phyloP scores from a whole-genome alignment of 1,284 basidiomycete genomes.

The Trametes versicolor region DNA sequence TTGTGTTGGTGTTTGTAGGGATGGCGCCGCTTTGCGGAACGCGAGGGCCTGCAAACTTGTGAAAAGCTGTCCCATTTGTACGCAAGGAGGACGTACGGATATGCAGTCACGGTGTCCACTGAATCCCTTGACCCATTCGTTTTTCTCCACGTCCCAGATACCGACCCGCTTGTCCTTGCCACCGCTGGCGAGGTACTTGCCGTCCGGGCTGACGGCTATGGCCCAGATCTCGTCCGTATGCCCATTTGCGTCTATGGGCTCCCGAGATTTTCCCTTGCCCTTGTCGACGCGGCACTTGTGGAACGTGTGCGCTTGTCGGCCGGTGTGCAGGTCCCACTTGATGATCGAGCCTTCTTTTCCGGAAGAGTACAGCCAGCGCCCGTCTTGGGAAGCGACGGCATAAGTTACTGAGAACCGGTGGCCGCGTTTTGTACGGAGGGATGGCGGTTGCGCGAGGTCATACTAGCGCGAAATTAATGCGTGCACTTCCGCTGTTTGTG shows the following conservation, averaged over 20 bases:
- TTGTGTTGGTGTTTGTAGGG: slow-evolving; percentile 52
- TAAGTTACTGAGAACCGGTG: slow-evolving; percentile 83
- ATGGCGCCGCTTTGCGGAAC: slow-evolving; percentile 84
- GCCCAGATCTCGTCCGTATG: slow-evolving; percentile 90
- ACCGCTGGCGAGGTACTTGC: slow-evolving; percentile 85
- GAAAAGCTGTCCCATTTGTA: slow-evolving; percentile 10
- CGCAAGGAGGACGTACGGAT: slow-evolving; percentile 64
- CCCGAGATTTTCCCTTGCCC: slow-evolving; percentile 69
- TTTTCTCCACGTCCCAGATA: slow-evolving; percentile 83
- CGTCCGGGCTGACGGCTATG: slow-evolving; percentile 88
- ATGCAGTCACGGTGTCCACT: slow-evolving; percentile 88
- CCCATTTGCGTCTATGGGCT: slow-evolving; percentile 64
- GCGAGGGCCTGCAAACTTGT: slow-evolving; percentile 63
- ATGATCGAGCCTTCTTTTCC: slow-evolving; percentile 89
- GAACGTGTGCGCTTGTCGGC: slow-evolving; percentile 65
- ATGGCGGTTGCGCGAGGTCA: slow-evolving; percentile 55
- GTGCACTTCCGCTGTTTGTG: background rate
- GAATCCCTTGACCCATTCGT: slow-evolving; percentile 82
- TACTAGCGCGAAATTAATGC: slow-evolving; percentile 41
- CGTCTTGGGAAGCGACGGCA: slow-evolving; percentile 77
- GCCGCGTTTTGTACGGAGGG: slow-evolving; percentile 68
- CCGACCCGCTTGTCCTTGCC: slow-evolving; percentile 86
- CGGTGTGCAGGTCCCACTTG: slow-evolving; percentile 80
- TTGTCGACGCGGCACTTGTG: slow-evolving; percentile 64
- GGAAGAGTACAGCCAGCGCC: slow-evolving; percentile 78